These are phyloP conservation scores for Jamesozyma gamospora DNA, from an alignment of 805 yeast species.

Conservation along the genomic window DNA sequence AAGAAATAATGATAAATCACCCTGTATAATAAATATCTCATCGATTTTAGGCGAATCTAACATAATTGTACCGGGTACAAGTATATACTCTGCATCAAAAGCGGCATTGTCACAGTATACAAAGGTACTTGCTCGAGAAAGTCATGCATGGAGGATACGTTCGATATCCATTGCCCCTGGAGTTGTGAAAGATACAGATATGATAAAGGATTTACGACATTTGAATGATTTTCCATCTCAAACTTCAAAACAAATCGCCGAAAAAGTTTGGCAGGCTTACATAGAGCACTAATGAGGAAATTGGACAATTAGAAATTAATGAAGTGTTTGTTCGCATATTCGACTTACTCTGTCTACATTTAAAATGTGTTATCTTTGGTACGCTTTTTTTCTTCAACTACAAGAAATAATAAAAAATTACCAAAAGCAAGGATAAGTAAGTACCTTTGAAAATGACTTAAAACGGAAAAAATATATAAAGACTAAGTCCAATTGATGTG, in stretches of 20 bases:
- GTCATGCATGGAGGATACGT: slow-evolving; percentile 11
- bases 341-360: too few relatives aligned
- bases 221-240: slow-evolving; percentile 3
- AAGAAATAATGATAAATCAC: slow-evolving; percentile 2
- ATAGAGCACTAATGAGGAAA: too few relatives aligned
- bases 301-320: too few relatives aligned
- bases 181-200: slow-evolving; percentile 22
- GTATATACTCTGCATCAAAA: slow-evolving; percentile 26
- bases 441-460: too few relatives aligned
- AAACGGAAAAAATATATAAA: too few relatives aligned
- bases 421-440: too few relatives aligned
- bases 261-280: slow-evolving; percentile 8
- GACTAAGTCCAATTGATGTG: too few relatives aligned
- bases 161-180: slow-evolving; percentile 15
- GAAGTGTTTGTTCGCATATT: too few relatives aligned
- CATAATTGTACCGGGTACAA: slow-evolving; percentile 19
- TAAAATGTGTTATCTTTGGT: too few relatives aligned
- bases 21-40: slow-evolving; percentile 22
- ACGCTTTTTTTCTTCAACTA: too few relatives aligned
- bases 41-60: slow-evolving; percentile 18
- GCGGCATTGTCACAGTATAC: slow-evolving; percentile 24
- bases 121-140: slow-evolving; percentile 17
- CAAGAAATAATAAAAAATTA: too few relatives aligned
- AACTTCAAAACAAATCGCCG: slow-evolving; percentile 11
- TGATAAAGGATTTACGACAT: slow-evolving; percentile 12